phyloP scores from a whole-genome alignment of 2,329 filamentous ascomycete species.

The Mycosphaerella arachidis region DNA sequence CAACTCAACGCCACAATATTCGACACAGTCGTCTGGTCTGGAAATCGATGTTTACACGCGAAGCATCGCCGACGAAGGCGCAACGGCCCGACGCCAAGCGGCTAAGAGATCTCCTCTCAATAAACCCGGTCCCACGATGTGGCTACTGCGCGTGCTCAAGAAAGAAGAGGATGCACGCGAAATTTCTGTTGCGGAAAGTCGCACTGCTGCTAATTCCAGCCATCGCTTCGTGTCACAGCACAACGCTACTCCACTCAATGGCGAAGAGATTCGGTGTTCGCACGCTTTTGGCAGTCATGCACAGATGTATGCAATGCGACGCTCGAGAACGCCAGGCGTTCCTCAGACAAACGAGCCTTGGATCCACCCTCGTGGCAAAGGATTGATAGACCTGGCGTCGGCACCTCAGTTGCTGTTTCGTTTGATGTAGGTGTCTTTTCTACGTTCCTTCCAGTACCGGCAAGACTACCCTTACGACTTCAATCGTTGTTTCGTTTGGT shows the following conservation, averaged over 20 bases:
- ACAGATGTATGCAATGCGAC: slow-evolving; percentile 4
- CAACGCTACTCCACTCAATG: not conserved
- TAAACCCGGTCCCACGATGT: slow-evolving; percentile 1
- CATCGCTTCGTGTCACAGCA: slow-evolving; percentile 8
- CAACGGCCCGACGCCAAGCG: not conserved
- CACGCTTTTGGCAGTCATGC: not conserved
- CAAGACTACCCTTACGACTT: not conserved
- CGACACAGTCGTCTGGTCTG: not conserved
- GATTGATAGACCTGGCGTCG: slow-evolving; percentile 6
- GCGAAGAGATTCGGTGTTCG: not conserved
- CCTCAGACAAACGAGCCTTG: slow-evolving; percentile 5
- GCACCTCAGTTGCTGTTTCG: not conserved
- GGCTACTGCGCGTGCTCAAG: slow-evolving; percentile 7
- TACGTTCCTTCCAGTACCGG: not conserved
- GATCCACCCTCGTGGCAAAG: slow-evolving; percentile 6
- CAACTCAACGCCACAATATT: not conserved
- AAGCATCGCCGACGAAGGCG: not conserved
- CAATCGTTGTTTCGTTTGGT: not conserved
- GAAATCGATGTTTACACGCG: not conserved
- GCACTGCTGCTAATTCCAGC: slow-evolving; percentile 9
- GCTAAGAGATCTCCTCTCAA: slow-evolving; percentile 1
- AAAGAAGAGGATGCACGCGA: slow-evolving; percentile 6
- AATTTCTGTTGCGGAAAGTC: slow-evolving; percentile 5
- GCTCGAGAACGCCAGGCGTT: slow-evolving; percentile 7
- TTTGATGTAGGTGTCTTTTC: slow-evolving; percentile 3